Base-by-base conservation (phyloP, 805 yeast genomes). In the Zygosaccharomyces lentus region DNA sequence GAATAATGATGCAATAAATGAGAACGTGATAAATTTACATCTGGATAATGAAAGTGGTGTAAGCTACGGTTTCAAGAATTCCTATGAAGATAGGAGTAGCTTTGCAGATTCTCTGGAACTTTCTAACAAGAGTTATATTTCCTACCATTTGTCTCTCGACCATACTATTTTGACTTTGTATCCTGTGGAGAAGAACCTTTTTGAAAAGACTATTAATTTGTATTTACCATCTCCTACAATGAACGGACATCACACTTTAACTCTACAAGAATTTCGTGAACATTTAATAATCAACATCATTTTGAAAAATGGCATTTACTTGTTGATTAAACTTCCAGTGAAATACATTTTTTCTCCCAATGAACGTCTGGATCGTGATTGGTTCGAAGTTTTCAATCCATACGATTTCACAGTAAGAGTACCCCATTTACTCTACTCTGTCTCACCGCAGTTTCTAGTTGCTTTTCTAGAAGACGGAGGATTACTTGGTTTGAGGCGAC, bases 401-500 rank as follows among this genome's bases (percentile, higher is more conserved):
- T 85, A 82, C 61, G 74, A 79, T 6, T 80, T 82, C 53, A 78
- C 76, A 26, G 59, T 77, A 5, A 71, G 84, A 55, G 64, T 66
- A 19, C 88, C 91, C 1, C 76, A 77, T 35, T 64, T 73, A 16
- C 55, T 84, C 49, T 68, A 72, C 41, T 62, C 82, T 1, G 63
- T 81, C 12, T 72, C 77, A 26, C 50, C 66, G 0, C 55, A 59
- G 2, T 71, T 74, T 37, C 58, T 80, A 7, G 60, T 88, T 2
- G 78, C 84, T 0, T 72, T 87, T 4, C 69, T 89, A 40, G 72
- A 74, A 36, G 95, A 90, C 65, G 96, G 97, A 21, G 87, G 90
- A 1, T 61, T 89, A 34, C 65, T 87, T 41, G 81, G 80, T 37
- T 68, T 84, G 47, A 57, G 57, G 24, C 64, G 59, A 50, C 25